Base-by-base conservation (phyloP, 805 yeast species). In the Grigorovia transvaalensis region DNA sequence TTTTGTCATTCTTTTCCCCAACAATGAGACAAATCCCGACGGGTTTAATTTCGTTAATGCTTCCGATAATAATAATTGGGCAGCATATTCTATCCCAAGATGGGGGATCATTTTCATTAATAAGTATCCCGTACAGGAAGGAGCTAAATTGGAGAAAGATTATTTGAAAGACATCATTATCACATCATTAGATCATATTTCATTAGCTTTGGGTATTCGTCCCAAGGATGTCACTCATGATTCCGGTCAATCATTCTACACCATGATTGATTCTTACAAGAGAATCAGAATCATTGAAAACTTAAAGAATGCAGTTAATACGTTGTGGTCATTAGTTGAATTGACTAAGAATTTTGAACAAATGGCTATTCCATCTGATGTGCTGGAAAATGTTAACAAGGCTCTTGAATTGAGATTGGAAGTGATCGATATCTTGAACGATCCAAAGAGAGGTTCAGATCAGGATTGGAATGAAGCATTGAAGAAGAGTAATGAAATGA, bases 311-410 rank as follows among this genome's bases (percentile, higher is more conserved):
- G 77, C 95, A 0, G 71, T 83, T 18, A 80, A 82, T n/a, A 86
- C 88, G 38, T 73, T 90, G 52, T 74, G 77, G 45, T 85, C 96
- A 1, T 74, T 93, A 51, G 71, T 80, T 35, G 82, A 88, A 53
- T 71, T 91, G 50, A 78, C 88, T 2, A 71, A 77, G 47, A 78
- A 85, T 4, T 75, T 91, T 59, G 79, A 82, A 40, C 85, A 84
- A 48, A 91, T 93, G 63, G 82, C 96, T 1, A 84, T 91, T 41
- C 97, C 98, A 0, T 76, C 77, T 48, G 71, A 80, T 9, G 91
- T 95, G 0, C 73, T 77, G 43, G 63, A 67, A 1, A 77, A 82
- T 56, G 90, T 85, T 5, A 62, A 71, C 9, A 62, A 65, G 12
- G 74, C 95, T 0, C 62, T 88, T 18, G 62, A 60, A 19, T 60